Evolutionary conservation across 1,284 basidiomycete genomes (phyloP).

Genomic region (Rhodotorula sp.): DNA sequence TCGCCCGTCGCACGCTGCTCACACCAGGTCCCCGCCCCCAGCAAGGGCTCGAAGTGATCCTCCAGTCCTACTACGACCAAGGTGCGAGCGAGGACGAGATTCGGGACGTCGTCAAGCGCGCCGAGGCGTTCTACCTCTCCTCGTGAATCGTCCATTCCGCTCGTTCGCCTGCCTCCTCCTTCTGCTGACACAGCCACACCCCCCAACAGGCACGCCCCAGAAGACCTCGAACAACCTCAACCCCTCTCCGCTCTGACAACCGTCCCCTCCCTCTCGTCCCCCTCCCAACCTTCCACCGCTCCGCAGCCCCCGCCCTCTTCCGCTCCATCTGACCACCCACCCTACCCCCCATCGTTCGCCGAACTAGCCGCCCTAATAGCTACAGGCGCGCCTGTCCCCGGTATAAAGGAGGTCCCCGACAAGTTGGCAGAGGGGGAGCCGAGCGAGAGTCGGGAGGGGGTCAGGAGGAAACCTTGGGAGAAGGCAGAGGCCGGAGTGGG

Average conservation of each 20-base stretch:
- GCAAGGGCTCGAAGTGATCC: constrained; percentile 34
- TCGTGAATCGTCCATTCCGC: constrained; percentile 1
- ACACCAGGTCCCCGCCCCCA: constrained; percentile 1
- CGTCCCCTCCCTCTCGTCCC: neutral
- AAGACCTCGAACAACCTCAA: neutral
- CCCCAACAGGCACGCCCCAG: neutral
- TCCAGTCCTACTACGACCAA: constrained; percentile 30
- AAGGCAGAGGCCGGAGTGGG: neutral
- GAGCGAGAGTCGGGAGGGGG: constrained; percentile 16
- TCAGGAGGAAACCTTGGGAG: constrained; percentile 44
- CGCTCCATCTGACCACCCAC: constrained; percentile 17
- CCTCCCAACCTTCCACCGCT: constrained; percentile 1
- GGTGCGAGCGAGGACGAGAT: constrained; percentile 35
- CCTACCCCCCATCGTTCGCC: constrained; percentile 43
- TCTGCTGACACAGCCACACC: neutral
- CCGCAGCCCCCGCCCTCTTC: neutral
- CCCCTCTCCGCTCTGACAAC: neutral
- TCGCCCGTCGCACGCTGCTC: neutral
- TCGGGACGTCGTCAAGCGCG: constrained; percentile 28
- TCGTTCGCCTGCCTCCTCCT: neutral
- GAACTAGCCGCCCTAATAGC: constrained; percentile 42
- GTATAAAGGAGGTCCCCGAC: constrained; percentile 43
- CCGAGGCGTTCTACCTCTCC: constrained; percentile 39
- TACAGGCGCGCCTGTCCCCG: constrained; percentile 41
- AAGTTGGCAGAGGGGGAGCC: constrained; percentile 33